Percentiles rank a stretch among this genome's conserved stretches.
phyloP scores from a whole-genome alignment of 257 asterid genomes.

The Solanum chilense region DNA sequence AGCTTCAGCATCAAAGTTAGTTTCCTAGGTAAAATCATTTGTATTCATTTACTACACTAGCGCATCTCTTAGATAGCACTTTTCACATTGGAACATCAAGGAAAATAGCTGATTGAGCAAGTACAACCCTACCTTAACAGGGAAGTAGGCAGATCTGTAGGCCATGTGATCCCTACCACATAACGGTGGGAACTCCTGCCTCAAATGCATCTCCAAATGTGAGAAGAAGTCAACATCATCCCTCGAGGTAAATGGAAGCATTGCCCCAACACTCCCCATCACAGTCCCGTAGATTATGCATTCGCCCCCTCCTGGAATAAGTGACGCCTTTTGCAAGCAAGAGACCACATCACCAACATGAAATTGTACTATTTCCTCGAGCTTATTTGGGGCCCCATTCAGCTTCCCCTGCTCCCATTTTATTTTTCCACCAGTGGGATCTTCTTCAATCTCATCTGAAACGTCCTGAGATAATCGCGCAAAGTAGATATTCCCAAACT shows the following conservation, averaged over 20 bases:
- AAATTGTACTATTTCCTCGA: conserved; percentile 91
- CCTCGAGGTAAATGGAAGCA: conserved; percentile 86
- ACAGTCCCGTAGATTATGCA: conserved; percentile 88
- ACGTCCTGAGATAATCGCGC: conserved; percentile 95
- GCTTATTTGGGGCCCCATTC: conserved; percentile 98
- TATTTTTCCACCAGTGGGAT: conserved; percentile 98
- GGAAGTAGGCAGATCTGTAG: conserved; percentile 92
- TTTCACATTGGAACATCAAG: not conserved
- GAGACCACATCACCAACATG: conserved; percentile 90
- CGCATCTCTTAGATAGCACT: not conserved
- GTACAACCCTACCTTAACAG: conserved; percentile 60
- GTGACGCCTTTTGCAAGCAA: conserved; percentile 85
- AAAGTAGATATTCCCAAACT: conserved; percentile 87
- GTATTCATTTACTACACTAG: not conserved
- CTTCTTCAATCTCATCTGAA: conserved; percentile 98
- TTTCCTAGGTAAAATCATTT: not conserved
- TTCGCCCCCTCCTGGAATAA: conserved; percentile 95
- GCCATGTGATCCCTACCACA: conserved; percentile 99
- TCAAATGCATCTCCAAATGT: conserved; percentile 97
- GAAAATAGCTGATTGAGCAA: not conserved
- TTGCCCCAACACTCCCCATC: conserved; percentile 94
- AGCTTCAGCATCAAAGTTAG: not conserved
- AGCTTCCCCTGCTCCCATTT: conserved; percentile 99
- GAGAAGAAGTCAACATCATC: conserved; percentile 98
- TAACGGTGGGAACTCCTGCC: conserved; percentile 96